These are phyloP conservation scores for Neurospora discreta DNA, from an alignment of 495 filamentous ascomycete genomes.

Conservation along the genomic window DNA sequence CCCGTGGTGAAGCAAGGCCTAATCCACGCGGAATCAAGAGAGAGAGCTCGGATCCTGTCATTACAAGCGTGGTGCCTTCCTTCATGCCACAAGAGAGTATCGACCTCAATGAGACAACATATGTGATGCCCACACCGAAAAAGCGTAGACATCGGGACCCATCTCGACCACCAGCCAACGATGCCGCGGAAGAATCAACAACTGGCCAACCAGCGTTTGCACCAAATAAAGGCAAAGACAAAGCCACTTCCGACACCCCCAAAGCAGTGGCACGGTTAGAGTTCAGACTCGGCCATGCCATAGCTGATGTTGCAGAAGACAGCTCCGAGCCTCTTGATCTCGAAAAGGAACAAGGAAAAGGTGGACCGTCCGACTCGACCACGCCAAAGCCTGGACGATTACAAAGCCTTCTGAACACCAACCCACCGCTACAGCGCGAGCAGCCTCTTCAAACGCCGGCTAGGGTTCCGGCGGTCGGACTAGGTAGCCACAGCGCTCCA, in stretches of 20 bases:
- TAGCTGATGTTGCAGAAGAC: not conserved
- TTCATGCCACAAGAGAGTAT: slow-evolving; percentile 46
- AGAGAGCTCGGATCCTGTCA: slow-evolving; percentile 25
- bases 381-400: not conserved
- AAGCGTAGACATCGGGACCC: slow-evolving; percentile 24
- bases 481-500: not conserved
- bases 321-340: not conserved
- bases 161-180: not conserved
- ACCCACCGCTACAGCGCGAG: not conserved
- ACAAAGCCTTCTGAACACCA: slow-evolving; percentile 7
- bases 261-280: not conserved
- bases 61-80: slow-evolving; percentile 17
- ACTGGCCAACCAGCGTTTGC: not conserved
- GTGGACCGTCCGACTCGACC: not conserved
- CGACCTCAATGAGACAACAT: slow-evolving; percentile 59
- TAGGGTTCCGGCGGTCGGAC: not conserved
- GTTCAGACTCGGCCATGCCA: not conserved
- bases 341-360: not conserved
- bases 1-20: not conserved
- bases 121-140: slow-evolving; percentile 49
- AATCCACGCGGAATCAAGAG: slow-evolving; percentile 22
- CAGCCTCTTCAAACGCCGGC: not conserved
- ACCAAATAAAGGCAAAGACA: not conserved
- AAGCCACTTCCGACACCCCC: not conserved
- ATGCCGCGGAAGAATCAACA: not conserved